Percentiles rank a stretch among this genome's conserved stretches.
Evolutionary conservation across 2,329 filamentous ascomycete species (phyloP).

Genomic region (Xylariaceae sp.): DNA sequence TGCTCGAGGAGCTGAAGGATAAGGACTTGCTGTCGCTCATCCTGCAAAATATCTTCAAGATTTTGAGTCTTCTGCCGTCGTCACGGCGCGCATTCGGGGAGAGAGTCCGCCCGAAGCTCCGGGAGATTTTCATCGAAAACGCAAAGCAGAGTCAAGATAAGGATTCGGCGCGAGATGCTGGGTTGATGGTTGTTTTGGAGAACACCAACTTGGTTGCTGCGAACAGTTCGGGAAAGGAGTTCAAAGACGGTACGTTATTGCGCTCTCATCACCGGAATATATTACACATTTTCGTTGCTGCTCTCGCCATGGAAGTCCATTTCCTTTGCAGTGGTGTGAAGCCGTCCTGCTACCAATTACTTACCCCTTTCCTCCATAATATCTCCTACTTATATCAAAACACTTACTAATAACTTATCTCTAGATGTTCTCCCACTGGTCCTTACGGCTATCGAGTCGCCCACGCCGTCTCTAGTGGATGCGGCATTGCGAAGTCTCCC

Average conservation of each 20-base stretch:
- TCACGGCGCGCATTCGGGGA: conserved; percentile 77
- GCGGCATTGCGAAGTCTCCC: conserved; percentile 74
- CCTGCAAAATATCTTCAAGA: conserved; percentile 87
- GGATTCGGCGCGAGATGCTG: conserved; percentile 79
- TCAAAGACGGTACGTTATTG: conserved; percentile 69
- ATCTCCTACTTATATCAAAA: background rate
- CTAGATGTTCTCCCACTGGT: conserved; percentile 84
- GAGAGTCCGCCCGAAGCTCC: conserved; percentile 76
- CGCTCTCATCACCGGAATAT: background rate
- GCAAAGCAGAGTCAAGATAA: conserved; percentile 61
- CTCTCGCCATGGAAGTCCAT: no score
- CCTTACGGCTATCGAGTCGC: conserved; percentile 75
- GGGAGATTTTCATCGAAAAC: conserved; percentile 70
- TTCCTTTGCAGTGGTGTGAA: background rate
- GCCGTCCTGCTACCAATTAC: no score
- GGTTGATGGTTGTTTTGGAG: conserved; percentile 85
- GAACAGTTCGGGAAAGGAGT: conserved; percentile 85
- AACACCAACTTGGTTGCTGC: conserved; percentile 70
- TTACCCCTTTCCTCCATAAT: background rate
- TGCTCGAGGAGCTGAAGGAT: conserved; percentile 93
- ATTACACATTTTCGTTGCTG: background rate
- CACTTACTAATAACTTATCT: background rate
- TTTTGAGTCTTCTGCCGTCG: conserved; percentile 71
- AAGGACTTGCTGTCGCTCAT: conserved; percentile 79
- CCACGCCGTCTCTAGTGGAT: conserved; percentile 85